Percentiles rank a stretch among this genome's conserved stretches.
These are phyloP conservation scores for Anthostomella pinea DNA, from an alignment of 2,329 filamentous ascomycete genomes.

Conservation along the genomic window DNA sequence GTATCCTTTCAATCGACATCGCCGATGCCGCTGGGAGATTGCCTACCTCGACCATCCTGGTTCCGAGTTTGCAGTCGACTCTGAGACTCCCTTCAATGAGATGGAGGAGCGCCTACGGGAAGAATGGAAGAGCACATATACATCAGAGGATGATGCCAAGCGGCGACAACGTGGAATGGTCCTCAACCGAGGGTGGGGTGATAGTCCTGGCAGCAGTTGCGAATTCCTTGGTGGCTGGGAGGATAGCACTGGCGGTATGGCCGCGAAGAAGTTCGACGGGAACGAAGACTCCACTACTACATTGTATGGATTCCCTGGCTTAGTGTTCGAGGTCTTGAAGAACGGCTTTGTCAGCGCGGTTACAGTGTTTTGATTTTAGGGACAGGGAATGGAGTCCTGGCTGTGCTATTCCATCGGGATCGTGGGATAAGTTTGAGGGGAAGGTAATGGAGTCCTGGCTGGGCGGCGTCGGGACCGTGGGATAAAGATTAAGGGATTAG, in stretches of 20 bases:
- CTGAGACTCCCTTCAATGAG: slow-evolving; percentile 74
- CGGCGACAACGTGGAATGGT: slow-evolving; percentile 73
- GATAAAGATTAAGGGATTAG: neutral
- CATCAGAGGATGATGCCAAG: slow-evolving; percentile 49
- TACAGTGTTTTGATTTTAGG: slow-evolving; percentile 69
- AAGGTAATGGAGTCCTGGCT: too few species aligned
- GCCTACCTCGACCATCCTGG: slow-evolving; percentile 50
- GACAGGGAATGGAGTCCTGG: slow-evolving; percentile 1
- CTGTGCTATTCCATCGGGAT: neutral
- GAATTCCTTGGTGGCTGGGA: slow-evolving; percentile 86
- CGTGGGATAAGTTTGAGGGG: neutral
- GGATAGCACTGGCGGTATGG: slow-evolving; percentile 56
- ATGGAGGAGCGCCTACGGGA: slow-evolving; percentile 67
- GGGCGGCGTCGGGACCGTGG: too few species aligned
- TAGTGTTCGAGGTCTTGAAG: slow-evolving; percentile 94
- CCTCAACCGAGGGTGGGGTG: slow-evolving; percentile 85
- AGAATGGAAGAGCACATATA: slow-evolving; percentile 67
- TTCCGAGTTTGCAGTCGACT: slow-evolving; percentile 53
- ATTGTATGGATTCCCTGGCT: slow-evolving; percentile 86
- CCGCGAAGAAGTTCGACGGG: slow-evolving; percentile 51
- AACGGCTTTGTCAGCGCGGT: slow-evolving; percentile 86
- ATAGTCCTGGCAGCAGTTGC: slow-evolving; percentile 85
- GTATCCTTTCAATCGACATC: slow-evolving; percentile 93
- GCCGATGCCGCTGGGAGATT: slow-evolving; percentile 84
- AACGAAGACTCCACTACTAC: slow-evolving; percentile 68